These are phyloP conservation scores for Colletotrichum paranaense DNA, from an alignment of 2,329 filamentous ascomycete genomes.

Conservation along the genomic window DNA sequence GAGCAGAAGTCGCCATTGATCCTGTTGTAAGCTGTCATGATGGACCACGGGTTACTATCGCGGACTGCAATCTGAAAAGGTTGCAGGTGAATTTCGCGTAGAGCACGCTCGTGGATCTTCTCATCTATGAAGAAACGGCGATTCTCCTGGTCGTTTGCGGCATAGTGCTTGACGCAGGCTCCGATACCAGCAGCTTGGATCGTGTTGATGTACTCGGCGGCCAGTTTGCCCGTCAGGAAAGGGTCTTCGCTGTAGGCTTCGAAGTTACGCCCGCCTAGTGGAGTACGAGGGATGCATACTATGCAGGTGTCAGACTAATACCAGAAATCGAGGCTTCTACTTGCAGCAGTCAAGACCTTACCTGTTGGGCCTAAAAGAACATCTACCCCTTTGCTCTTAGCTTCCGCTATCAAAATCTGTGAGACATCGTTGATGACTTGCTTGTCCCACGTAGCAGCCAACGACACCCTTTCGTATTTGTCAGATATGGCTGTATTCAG, in stretches of 20 bases:
- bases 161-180: slow-evolving; percentile 66
- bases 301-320: neutral
- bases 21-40: slow-evolving; percentile 61
- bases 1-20: slow-evolving; percentile 57
- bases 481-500: neutral
- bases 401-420: neutral
- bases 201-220: slow-evolving; percentile 69
- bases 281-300: slow-evolving; percentile 43
- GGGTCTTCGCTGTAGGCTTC: slow-evolving; percentile 86
- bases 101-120: slow-evolving; percentile 41
- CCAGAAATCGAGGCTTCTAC: neutral
- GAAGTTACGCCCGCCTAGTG: slow-evolving; percentile 82
- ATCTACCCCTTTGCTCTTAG: neutral
- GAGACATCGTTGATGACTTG: neutral
- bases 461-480: neutral
- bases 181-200: slow-evolving; percentile 59
- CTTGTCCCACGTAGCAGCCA: neutral
- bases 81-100: slow-evolving; percentile 53
- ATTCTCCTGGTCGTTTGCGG: slow-evolving; percentile 76
- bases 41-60: slow-evolving; percentile 53
- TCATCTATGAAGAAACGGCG: slow-evolving; percentile 42
- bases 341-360: neutral
- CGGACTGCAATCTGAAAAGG: slow-evolving; percentile 58
- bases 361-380: neutral
- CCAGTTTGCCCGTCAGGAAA: slow-evolving; percentile 73